These are phyloP conservation scores for Emergomyces orientalis DNA, from an alignment of 2,329 filamentous ascomycete species.

Conservation along the genomic window DNA sequence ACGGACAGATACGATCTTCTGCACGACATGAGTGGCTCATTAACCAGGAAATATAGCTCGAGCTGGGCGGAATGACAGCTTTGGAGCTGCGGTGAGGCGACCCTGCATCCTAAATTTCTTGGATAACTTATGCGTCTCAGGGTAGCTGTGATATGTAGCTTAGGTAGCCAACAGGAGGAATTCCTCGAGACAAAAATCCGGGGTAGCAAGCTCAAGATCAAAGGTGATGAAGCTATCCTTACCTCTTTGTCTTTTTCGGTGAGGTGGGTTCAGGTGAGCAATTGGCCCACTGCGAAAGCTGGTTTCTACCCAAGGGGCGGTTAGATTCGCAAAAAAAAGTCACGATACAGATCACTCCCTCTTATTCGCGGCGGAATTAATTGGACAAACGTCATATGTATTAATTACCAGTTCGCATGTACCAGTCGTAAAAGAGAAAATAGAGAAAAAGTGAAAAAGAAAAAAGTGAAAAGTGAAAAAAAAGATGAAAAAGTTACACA, in stretches of 20 bases:
- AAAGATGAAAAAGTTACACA: not conserved
- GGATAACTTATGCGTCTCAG: not conserved
- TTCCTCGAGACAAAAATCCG: not conserved
- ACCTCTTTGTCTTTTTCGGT: not conserved
- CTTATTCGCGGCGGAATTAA: not conserved
- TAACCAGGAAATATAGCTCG: not conserved
- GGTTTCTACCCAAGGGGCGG: not conserved
- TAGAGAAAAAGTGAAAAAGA: no score
- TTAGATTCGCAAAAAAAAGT: not conserved
- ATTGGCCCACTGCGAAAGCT: not conserved
- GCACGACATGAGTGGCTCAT: not conserved
- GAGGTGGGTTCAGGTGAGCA: not conserved
- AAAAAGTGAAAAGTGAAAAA: no score
- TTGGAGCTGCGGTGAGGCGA: constrained; percentile 1
- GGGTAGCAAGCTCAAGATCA: not conserved
- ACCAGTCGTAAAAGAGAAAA: no score
- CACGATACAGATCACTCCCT: not conserved
- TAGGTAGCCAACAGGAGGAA: not conserved
- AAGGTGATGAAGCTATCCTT: not conserved
- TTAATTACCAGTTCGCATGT: not conserved
- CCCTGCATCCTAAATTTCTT: not conserved
- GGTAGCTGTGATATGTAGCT: not conserved
- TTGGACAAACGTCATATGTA: not conserved
- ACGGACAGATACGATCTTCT: not conserved
- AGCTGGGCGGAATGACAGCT: not conserved